These are phyloP conservation scores for Hemisphaericaspora subhashii DNA, from an alignment of 1,139 yeast genomes.

Conservation along the genomic window DNA sequence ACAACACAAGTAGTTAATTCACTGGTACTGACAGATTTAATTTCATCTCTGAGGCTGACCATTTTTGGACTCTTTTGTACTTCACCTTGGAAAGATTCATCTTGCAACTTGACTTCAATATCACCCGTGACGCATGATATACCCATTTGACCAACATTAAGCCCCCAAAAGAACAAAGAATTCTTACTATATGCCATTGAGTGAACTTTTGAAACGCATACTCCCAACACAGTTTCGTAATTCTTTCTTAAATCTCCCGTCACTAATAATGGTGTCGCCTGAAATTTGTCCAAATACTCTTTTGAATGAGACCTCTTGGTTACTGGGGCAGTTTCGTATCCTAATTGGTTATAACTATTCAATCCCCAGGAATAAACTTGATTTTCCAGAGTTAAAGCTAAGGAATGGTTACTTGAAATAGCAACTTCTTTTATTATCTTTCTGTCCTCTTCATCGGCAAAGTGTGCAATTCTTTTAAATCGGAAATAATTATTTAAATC, in stretches of 20 bases:
- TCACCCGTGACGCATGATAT: constrained; percentile 25
- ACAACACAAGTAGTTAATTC: constrained; percentile 72
- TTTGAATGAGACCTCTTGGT: constrained; percentile 18
- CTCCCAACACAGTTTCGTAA: constrained; percentile 40
- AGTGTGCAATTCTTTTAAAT: constrained; percentile 35
- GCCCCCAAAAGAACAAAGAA: constrained; percentile 72
- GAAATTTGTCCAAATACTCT: constrained; percentile 37
- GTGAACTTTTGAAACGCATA: constrained; percentile 72
- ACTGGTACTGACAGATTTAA: constrained; percentile 62
- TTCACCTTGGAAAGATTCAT: constrained; percentile 33
- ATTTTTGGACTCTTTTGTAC: constrained; percentile 43
- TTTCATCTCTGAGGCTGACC: constrained; percentile 47
- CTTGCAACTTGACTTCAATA: constrained; percentile 29
- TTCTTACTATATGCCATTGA: constrained; percentile 60
- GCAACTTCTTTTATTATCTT: constrained; percentile 42
- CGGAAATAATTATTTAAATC: constrained; percentile 35
- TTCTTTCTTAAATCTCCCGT: constrained; percentile 45
- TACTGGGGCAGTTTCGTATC: constrained; percentile 43
- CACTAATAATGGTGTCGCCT: constrained; percentile 50
- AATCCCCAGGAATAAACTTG: constrained; percentile 78
- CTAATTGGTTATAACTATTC: constrained; percentile 66
- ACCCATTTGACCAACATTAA: constrained; percentile 87
- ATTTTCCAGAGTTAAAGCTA: constrained; percentile 51
- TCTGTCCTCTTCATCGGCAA: constrained; percentile 16
- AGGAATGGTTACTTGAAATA: constrained; percentile 66